phyloP scores from a whole-genome alignment of 768 basidiomycete genomes.

The Sporobolomyces pararoseus region DNA sequence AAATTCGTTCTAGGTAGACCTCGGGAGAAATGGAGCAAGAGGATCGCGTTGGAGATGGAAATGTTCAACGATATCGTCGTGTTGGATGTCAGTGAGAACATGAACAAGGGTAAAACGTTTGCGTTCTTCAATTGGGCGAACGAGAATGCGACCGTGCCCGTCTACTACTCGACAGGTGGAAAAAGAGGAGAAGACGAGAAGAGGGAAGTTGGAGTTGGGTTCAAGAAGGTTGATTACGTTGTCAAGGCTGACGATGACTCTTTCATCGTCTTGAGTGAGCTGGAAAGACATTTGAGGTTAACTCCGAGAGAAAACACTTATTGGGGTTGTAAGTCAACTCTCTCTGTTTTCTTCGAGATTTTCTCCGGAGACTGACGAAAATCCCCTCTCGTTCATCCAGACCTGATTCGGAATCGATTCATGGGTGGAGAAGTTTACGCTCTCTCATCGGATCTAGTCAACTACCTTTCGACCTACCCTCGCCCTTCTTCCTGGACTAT shows the following conservation, averaged over 20 bases:
- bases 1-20: constrained; percentile 87
- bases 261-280: constrained; percentile 88
- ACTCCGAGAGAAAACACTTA: constrained; percentile 59
- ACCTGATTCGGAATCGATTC: constrained; percentile 80
- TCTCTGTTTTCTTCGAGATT: not conserved
- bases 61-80: constrained; percentile 76
- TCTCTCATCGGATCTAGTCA: constrained; percentile 78
- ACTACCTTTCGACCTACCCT: constrained; percentile 76
- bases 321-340: constrained; percentile 48
- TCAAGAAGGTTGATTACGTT: constrained; percentile 86
- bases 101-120: constrained; percentile 92
- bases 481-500: constrained; percentile 62
- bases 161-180: constrained; percentile 39
- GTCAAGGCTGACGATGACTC: constrained; percentile 94
- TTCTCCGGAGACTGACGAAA: not conserved
- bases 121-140: constrained; percentile 91
- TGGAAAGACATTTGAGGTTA: constrained; percentile 80
- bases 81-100: constrained; percentile 66
- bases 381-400: constrained; percentile 24
- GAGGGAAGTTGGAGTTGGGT: constrained; percentile 53
- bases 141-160: constrained; percentile 76
- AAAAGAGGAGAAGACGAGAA: constrained; percentile 12
- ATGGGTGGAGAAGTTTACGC: constrained; percentile 96
- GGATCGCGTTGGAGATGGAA: constrained; percentile 83
- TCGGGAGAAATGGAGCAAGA: constrained; percentile 68